Base-by-base conservation (phyloP, 176 grass and related monocot genomes). In the Musa beccarii region DNA sequence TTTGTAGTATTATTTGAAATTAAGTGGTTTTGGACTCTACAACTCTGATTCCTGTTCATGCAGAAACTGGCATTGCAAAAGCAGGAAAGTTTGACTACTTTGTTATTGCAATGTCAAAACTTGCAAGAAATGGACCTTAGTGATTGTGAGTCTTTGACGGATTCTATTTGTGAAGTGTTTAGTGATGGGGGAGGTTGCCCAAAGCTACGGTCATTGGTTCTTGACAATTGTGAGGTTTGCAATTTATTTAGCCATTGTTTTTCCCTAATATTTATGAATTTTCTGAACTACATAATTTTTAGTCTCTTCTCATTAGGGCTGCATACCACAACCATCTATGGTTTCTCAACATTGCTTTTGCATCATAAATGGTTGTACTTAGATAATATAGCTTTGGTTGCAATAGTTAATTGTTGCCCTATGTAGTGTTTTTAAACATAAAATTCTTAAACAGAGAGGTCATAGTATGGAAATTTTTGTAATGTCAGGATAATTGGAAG, bases 31-130 rank as follows among this genome's bases (percentile, higher is more conserved):
- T 53, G 17, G 3, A 70, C 16, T 34, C 2, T 70, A 20, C 20
- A 16, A 51, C 74, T 49, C 1, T 10, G 56, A 77, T 10, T 14
- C 20, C 25, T 21, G 66, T 51, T 89, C 17, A 14, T 84, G 75
- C 86, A 99, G 95, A 99, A 99, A 94, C 74, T 99, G 88, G 90
- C 91, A 61, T 81, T 99, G 55, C 95, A 99, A 84, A 99, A 99
- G 52, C 95, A 99, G 86, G 95, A 99, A 78, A 91, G 83, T 82
- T 73, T 99, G 83, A 81, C 79, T 85, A 86, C 68, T 69, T 82
- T 99, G 73, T 87, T 82, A 49, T 81, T 99, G 80, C 88, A 89
- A 81, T 99, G 95, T 64, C 81, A 86, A 72, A 99, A 90, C 79
- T 84, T 99, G 76, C 74, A 78, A 63, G 90, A 99, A 75, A 82